Evolutionary conservation across 73 alveolate genomes (phyloP).

Genomic region (Paramecium biaurelia): DNA sequence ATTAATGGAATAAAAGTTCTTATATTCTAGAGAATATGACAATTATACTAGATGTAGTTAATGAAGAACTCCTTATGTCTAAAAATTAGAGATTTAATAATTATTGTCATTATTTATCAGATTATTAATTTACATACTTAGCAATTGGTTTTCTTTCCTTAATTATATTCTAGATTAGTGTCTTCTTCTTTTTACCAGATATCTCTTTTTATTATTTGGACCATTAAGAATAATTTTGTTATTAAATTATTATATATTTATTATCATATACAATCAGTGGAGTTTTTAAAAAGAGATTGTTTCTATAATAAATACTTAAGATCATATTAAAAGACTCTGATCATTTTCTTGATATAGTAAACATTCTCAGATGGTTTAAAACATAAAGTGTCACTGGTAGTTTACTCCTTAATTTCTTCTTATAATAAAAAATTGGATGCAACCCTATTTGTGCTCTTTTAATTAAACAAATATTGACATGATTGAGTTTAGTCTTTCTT

Average conservation of each 20-base stretch:
- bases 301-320: not conserved
- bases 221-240: not conserved
- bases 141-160: not conserved
- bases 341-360: slow-evolving; percentile 5
- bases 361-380: slow-evolving; percentile 32
- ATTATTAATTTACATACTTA: too few relatives aligned
- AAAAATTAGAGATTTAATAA: too few relatives aligned
- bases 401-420: slow-evolving; percentile 28
- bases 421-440: slow-evolving; percentile 13
- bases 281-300: not conserved
- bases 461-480: slow-evolving; percentile 30
- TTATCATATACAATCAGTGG: slow-evolving; percentile 2
- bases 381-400: not conserved
- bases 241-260: not conserved
- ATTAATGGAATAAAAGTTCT: too few relatives aligned
- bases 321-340: slow-evolving; percentile 40
- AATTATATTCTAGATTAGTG: not conserved
- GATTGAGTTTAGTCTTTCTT: not conserved
- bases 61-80: too few relatives aligned
- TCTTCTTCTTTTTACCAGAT: not conserved
- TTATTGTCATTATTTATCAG: too few relatives aligned
- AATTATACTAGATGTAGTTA: too few relatives aligned
- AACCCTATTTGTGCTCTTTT: slow-evolving; percentile 35
- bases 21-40: too few relatives aligned
- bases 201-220: not conserved